phyloP scores from a whole-genome alignment of 1,284 basidiomycete species.

The Moesziomyces sp. region DNA sequence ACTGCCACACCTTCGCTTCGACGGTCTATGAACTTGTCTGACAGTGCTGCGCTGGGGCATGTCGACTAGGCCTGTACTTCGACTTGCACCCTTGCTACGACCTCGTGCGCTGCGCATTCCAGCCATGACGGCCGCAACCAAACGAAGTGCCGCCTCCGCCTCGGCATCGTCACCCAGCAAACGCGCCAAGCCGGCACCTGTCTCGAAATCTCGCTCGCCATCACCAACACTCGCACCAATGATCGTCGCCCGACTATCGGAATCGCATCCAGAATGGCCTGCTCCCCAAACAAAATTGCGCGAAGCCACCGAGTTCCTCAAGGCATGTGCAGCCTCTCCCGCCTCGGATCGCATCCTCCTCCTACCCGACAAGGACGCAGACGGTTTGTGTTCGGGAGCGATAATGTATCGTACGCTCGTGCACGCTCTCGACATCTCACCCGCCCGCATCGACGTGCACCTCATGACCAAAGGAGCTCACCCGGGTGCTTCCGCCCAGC shows the following conservation, averaged over 20 bases:
- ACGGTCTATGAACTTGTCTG: too few species aligned
- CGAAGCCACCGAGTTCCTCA: constrained; percentile 35
- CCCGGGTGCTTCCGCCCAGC: constrained; percentile 27
- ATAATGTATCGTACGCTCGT: constrained; percentile 53
- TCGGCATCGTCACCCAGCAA: background rate
- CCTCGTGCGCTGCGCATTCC: too few species aligned
- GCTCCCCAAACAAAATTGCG: constrained; percentile 13
- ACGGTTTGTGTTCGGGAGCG: constrained; percentile 49
- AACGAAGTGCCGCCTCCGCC: background rate
- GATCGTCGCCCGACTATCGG: constrained; percentile 24
- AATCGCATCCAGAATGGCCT: constrained; percentile 40
- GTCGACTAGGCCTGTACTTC: background rate
- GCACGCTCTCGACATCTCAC: constrained; percentile 24
- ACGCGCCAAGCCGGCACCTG: background rate
- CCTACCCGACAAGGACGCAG: constrained; percentile 57
- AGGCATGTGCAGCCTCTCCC: constrained; percentile 15
- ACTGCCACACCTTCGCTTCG: too few species aligned
- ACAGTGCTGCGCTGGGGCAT: background rate
- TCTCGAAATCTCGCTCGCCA: background rate
- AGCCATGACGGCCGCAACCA: background rate
- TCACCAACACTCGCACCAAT: constrained; percentile 3
- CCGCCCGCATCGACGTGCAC: constrained; percentile 38
- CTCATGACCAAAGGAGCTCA: constrained; percentile 52
- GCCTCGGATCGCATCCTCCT: constrained; percentile 30
- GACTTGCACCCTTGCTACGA: background rate